phyloP scores from a whole-genome alignment of 2,329 filamentous ascomycete genomes.

The Phialemonium atrogriseum region DNA sequence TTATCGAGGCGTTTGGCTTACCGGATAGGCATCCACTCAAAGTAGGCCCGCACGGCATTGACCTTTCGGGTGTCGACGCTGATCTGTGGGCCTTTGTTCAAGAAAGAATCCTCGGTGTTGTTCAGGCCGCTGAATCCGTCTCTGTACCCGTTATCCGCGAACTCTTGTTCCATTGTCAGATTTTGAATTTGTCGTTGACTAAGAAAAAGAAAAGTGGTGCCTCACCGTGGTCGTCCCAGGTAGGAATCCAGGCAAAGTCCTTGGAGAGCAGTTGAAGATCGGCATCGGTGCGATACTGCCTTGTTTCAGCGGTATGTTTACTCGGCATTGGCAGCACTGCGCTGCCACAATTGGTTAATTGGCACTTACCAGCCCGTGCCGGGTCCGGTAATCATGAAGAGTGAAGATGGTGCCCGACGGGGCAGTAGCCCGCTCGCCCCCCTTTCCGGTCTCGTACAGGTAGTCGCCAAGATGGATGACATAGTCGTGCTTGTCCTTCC shows the following conservation, averaged over 20 bases:
- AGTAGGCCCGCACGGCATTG: constrained; percentile 64
- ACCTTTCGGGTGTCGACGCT: constrained; percentile 66
- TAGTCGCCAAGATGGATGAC: constrained; percentile 51
- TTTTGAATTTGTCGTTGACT: constrained; percentile 1
- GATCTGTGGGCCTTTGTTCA: constrained; percentile 48
- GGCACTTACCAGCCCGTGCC: too few species aligned
- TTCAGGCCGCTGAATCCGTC: constrained; percentile 53
- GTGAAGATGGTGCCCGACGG: constrained; percentile 43
- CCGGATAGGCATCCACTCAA: constrained; percentile 56
- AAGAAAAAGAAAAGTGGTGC: constrained; percentile 1
- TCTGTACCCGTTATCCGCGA: constrained; percentile 57
- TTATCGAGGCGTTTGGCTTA: too few species aligned
- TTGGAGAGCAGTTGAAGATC: constrained; percentile 50
- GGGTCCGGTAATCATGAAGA: too few species aligned
- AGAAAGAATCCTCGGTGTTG: constrained; percentile 60
- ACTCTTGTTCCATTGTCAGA: constrained; percentile 27
- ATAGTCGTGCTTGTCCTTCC: constrained; percentile 52
- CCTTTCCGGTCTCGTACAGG: constrained; percentile 65
- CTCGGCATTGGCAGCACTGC: background rate
- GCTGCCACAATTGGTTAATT: too few species aligned
- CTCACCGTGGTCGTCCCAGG: constrained; percentile 53
- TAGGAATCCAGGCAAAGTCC: constrained; percentile 52
- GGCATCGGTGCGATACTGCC: constrained; percentile 53
- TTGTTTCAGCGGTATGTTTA: too few species aligned
- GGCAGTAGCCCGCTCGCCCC: constrained; percentile 34